Evolutionary conservation across 805 yeast genomes (phyloP).

Genomic region (Wickerhamiella occidentalis): DNA sequence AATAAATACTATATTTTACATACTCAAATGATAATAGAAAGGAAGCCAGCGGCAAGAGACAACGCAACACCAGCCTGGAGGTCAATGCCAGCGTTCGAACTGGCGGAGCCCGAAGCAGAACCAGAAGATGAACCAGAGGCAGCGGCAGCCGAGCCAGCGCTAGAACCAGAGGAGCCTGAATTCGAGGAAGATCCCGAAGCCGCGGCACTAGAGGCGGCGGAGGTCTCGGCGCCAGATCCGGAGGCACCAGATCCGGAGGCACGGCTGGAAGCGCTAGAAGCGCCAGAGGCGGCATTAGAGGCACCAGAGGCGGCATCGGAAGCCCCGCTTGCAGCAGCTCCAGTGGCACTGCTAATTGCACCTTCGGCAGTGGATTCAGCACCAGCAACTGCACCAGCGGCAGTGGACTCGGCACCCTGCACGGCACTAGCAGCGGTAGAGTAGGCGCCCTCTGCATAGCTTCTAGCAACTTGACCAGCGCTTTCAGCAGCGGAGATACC

Average conservation of each 20-base stretch:
- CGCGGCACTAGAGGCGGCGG: slow-evolving; percentile 3
- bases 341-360: slow-evolving; percentile 5
- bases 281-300: slow-evolving; percentile 2
- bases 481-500: neutral
- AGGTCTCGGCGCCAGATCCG: neutral
- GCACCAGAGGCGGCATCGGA: neutral
- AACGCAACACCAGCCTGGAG: slow-evolving; percentile 3
- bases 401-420: slow-evolving; percentile 2
- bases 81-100: slow-evolving; percentile 1
- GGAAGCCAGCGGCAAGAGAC: slow-evolving; percentile 5
- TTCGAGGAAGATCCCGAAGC: neutral
- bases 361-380: slow-evolving; percentile 1
- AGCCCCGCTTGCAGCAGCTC: neutral
- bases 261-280: slow-evolving; percentile 8
- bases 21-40: neutral
- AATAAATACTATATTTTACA: slow-evolving; percentile 1
- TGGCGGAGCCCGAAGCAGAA: slow-evolving; percentile 1
- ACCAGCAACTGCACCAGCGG: slow-evolving; percentile 7
- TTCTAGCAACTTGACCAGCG: neutral
- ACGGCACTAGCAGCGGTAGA: slow-evolving; percentile 1
- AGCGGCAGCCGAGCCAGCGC: slow-evolving; percentile 11
- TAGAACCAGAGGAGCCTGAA: slow-evolving; percentile 4
- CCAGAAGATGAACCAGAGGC: slow-evolving; percentile 9
- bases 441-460: slow-evolving; percentile 1
- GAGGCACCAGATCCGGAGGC: slow-evolving; percentile 11